Evolutionary conservation across 352 stramenopile species (phyloP).

Genomic region (Globisporangium paddicum): DNA sequence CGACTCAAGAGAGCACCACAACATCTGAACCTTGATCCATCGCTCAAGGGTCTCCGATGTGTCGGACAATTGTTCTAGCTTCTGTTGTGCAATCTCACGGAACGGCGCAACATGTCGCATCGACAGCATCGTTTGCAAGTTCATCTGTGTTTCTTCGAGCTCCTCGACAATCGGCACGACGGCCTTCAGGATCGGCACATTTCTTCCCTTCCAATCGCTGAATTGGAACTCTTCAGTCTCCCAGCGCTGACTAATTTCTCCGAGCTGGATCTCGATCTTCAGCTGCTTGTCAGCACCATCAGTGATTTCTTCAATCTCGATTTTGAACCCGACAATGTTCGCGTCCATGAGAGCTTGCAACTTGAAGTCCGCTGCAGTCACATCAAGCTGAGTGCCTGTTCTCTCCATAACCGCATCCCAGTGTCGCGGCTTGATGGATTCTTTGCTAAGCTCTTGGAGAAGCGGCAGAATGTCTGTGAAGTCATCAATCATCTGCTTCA

Average conservation of each 20-base stretch:
- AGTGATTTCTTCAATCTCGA: slow-evolving; percentile 97
- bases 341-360: slow-evolving; percentile 94
- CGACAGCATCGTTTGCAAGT: slow-evolving; percentile 97
- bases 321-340: slow-evolving; percentile 88
- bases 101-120: slow-evolving; percentile 97
- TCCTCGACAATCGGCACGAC: slow-evolving; percentile 96
- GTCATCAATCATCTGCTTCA: slow-evolving; percentile 97
- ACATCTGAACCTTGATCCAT: slow-evolving; percentile 98
- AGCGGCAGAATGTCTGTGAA: slow-evolving; percentile 97
- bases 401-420: slow-evolving; percentile 97
- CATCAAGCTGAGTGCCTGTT: slow-evolving; percentile 91
- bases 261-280: slow-evolving; percentile 95
- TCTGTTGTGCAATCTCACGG: slow-evolving; percentile 92
- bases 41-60: slow-evolving; percentile 97
- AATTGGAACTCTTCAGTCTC: slow-evolving; percentile 95
- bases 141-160: slow-evolving; percentile 98
- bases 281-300: slow-evolving; percentile 97
- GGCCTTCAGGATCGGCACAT: slow-evolving; percentile 94
- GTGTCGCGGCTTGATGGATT: slow-evolving; percentile 94
- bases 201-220: slow-evolving; percentile 91
- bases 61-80: slow-evolving; percentile 93
- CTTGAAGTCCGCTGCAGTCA: slow-evolving; percentile 94
- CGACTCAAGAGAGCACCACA: slow-evolving; percentile 98
- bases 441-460: slow-evolving; percentile 95
- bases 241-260: slow-evolving; percentile 94